Evolutionary conservation across 495 filamentous ascomycete species (phyloP).

Genomic region (Cladorrhinum samala): DNA sequence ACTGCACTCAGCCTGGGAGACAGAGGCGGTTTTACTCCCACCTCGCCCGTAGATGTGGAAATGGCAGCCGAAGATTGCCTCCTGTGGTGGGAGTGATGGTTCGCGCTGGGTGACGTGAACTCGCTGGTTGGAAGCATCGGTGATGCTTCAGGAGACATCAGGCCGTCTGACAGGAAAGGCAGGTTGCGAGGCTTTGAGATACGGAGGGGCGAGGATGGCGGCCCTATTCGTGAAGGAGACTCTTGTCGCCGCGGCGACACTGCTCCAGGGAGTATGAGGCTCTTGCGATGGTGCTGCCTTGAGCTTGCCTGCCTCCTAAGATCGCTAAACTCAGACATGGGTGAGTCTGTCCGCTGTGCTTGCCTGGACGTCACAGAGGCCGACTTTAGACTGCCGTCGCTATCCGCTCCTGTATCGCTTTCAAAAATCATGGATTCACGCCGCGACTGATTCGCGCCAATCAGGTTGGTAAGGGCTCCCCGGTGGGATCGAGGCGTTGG

Average conservation of each 20-base stretch:
- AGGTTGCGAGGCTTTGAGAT: conserved; percentile 75
- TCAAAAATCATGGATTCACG: conserved; percentile 69
- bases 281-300: conserved; percentile 73
- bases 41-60: conserved; percentile 52
- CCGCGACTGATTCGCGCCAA: conserved; percentile 59
- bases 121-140: conserved; percentile 78
- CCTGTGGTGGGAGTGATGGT: conserved; percentile 66
- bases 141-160: conserved; percentile 83
- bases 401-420: conserved; percentile 63
- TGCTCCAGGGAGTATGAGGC: conserved; percentile 68
- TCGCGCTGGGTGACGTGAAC: conserved; percentile 59
- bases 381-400: conserved; percentile 81
- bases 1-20: conserved; percentile 74
- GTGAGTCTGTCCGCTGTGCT: conserved; percentile 73
- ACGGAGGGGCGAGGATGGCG: conserved; percentile 81
- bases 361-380: conserved; percentile 65
- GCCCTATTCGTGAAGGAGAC: conserved; percentile 67
- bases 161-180: conserved; percentile 62
- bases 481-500: conserved; percentile 85
- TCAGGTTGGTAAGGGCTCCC: conserved; percentile 49
- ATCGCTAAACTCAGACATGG: conserved; percentile 73
- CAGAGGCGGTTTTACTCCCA: conserved; percentile 56
- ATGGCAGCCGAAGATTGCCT: conserved; percentile 87
- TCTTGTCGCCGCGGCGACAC: conserved; percentile 75
- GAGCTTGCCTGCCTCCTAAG: conserved; percentile 63